Evolutionary conservation across 371 early-diverging fungal genomes (phyloP), one percentile per base, ranked within the genome.

Genomic region (Rhizomucor miehei): DNA sequence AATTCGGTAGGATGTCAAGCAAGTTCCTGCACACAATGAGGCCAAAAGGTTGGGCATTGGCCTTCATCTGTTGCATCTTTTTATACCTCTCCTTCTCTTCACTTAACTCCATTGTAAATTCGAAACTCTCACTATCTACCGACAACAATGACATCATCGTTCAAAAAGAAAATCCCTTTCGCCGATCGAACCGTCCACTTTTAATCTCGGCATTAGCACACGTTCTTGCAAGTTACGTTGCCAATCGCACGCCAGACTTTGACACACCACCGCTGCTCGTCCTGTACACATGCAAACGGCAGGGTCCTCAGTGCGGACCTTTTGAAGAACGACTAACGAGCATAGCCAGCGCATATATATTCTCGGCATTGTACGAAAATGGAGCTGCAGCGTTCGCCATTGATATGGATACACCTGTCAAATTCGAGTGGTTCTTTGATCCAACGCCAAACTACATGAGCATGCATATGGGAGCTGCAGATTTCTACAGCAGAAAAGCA

Each of bases 211-310:
- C 60, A 3, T 60, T 74, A 14, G 72, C 71, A 8, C 78, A 74
- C 44, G 60, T 74, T 20, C 67, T 63, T 21, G 44, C 57, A 0
- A 67, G 69, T 38, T 77, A 77, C 52, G 70, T 69, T 1, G 63
- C 72, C n/a, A 74, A 74, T 29, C 59, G 71, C 10, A 77, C 75
- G 21, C 78, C 78, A 4, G 57, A 62, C 20, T 50, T 54, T 43
- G 72, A 72, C 9, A 74, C 71, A 24, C 78, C 78, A 2, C 72
- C 73, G 0, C 29, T 77, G 1, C 60, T 77, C 3, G 52, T 74
- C 5, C 12, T 68, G 0, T 72, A 69, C 41, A 59, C 56, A 12
- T 69, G 77, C 43, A 38, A 46, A 36, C 34, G 34, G 21, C 37
- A 44, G 14, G 45, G 23, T 10, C 29, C 44, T 3, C 44, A 45